Percentiles rank a stretch among this genome's conserved stretches.
These are phyloP conservation scores for Gossypium ekmanianum DNA, from an alignment of 345 rosid genomes.

Conservation along the genomic window DNA sequence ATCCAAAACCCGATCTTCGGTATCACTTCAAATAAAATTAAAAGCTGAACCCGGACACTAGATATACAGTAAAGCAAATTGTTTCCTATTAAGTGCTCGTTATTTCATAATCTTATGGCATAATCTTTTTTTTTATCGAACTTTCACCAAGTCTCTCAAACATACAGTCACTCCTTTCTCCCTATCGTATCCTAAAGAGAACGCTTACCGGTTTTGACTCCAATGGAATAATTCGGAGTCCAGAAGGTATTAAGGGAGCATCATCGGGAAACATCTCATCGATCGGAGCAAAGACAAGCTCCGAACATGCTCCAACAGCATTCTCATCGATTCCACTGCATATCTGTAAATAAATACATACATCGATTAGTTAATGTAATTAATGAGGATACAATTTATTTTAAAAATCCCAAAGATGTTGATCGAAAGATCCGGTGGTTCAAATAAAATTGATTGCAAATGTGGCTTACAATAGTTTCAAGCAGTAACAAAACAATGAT, in stretches of 20 bases:
- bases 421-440: neutral
- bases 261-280: constrained; percentile 98
- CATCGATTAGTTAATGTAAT: neutral
- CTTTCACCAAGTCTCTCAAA: neutral
- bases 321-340: constrained; percentile 93
- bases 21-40: neutral
- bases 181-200: neutral
- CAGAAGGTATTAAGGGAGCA: constrained; percentile 95
- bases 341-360: constrained; percentile 39
- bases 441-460: neutral
- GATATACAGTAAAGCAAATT: neutral
- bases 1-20: neutral
- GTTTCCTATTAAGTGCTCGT: neutral
- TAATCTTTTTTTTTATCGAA: neutral
- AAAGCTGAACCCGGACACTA: neutral
- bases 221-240: constrained; percentile 87
- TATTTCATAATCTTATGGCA: neutral
- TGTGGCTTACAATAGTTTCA: neutral
- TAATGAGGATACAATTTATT: neutral
- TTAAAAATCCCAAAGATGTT: neutral
- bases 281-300: constrained; percentile 92
- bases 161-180: neutral
- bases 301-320: constrained; percentile 89
- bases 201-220: constrained; percentile 76
- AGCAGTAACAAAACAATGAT: neutral